Evolutionary conservation across 139 green algal genomes (phyloP).

Genomic region (Auxenochlorella pyrenoidosa): DNA sequence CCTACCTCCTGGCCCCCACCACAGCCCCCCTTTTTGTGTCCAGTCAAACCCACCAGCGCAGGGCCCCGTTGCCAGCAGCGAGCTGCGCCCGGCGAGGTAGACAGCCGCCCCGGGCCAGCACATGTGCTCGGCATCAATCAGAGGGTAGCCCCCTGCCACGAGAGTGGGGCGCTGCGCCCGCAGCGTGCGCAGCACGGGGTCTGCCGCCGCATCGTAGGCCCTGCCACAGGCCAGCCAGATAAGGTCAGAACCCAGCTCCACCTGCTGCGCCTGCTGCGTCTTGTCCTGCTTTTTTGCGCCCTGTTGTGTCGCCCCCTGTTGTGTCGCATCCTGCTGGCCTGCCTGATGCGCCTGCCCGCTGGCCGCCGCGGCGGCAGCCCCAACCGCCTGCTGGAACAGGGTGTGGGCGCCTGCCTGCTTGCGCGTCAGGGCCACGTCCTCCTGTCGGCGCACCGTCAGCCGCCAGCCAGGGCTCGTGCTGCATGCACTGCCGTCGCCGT

Average conservation of each 20-base stretch:
- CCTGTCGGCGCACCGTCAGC: neutral
- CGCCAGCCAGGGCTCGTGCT: neutral
- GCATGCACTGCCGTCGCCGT: neutral
- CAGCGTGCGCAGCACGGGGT: constrained; percentile 33
- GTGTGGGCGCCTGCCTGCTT: neutral
- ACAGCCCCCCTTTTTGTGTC: too few species aligned
- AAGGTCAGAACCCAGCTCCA: neutral
- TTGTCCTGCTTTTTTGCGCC: neutral
- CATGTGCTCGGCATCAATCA: constrained; percentile 4
- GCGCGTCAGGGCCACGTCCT: neutral
- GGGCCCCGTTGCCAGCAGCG: constrained; percentile 38
- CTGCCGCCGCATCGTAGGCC: constrained; percentile 16
- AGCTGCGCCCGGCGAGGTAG: constrained; percentile 30
- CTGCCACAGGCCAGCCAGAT: constrained; percentile 49
- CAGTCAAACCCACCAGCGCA: constrained; percentile 25
- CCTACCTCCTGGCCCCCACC: too few species aligned
- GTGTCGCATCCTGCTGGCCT: neutral
- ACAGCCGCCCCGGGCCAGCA: constrained; percentile 34
- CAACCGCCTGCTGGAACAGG: constrained; percentile 23
- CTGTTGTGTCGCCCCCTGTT: neutral
- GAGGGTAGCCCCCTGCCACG: constrained; percentile 38
- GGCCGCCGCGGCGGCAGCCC: neutral
- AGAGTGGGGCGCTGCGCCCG: neutral
- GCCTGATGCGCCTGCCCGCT: neutral
- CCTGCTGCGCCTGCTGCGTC: neutral